Evolutionary conservation across 306 rosid species (phyloP).

Genomic region (Quercus mongolica): DNA sequence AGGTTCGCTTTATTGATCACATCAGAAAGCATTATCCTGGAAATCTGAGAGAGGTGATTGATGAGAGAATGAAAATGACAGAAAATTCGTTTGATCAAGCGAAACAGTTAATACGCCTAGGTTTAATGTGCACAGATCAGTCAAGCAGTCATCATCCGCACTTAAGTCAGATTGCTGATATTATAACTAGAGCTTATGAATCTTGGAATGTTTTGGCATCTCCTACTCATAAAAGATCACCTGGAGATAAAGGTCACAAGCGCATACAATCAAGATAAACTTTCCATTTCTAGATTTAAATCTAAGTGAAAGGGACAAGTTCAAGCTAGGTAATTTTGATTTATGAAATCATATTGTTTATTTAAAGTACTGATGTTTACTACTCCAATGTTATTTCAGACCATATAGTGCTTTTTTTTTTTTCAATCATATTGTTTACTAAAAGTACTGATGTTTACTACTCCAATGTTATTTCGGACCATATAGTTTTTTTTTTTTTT

Average conservation of each 20-base stretch:
- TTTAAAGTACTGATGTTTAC: neutral
- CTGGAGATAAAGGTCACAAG: conserved; percentile 35
- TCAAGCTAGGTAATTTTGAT: neutral
- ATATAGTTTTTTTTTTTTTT: no score
- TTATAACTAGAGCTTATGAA: conserved; percentile 36
- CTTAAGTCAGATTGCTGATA: conserved; percentile 28
- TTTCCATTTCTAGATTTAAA: neutral
- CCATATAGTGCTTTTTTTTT: neutral
- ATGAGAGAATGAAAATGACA: conserved; percentile 43
- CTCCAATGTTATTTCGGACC: no score
- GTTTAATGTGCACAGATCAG: conserved; percentile 50
- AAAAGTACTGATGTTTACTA: no score
- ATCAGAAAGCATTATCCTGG: conserved; percentile 39
- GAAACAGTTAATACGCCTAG: conserved; percentile 34
- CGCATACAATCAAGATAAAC: conserved; percentile 21
- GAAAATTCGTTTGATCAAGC: conserved; percentile 37
- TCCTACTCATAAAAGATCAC: conserved; percentile 23
- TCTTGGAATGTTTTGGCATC: conserved; percentile 25
- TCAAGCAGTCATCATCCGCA: conserved; percentile 32
- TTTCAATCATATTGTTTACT: no score
- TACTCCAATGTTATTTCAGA: neutral
- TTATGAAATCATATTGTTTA: neutral
- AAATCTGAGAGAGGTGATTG: conserved; percentile 36
- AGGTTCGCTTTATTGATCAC: conserved; percentile 35
- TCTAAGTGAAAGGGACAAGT: neutral